A percentile compares a stretch with the other conserved stretches of the same genome.
Evolutionary conservation across 805 yeast genomes (phyloP).

Genomic region (Starmerella etchellsii): DNA sequence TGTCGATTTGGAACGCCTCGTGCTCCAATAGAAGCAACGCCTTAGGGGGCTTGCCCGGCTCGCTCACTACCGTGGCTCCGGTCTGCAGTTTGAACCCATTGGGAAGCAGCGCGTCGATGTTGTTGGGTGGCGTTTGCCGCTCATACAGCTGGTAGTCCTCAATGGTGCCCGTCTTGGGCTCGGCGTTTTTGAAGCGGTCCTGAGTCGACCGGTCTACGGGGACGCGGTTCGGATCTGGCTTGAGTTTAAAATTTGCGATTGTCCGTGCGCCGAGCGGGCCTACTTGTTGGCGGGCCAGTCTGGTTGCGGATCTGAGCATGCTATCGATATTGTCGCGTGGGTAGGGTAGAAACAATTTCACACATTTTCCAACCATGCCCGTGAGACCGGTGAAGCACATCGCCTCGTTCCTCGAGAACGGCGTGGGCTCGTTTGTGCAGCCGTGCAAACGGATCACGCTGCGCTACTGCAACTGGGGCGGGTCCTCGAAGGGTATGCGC

Average conservation of each 20-base stretch:
- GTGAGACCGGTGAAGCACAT: constrained; percentile 17
- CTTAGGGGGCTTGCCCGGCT: constrained; percentile 22
- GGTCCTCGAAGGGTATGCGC: constrained; percentile 72
- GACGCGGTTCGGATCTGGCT: constrained; percentile 21
- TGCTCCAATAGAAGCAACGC: constrained; percentile 28
- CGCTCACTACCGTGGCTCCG: constrained; percentile 30
- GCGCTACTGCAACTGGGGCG: constrained; percentile 91
- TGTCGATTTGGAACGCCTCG: constrained; percentile 49
- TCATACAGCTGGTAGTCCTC: constrained; percentile 35
- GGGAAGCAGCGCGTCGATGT: constrained; percentile 37
- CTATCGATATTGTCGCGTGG: too few species aligned
- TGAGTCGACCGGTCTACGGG: constrained; percentile 18
- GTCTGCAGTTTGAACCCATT: constrained; percentile 50
- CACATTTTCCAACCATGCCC: constrained; percentile 18
- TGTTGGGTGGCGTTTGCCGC: constrained; percentile 36
- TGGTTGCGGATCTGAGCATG: too few species aligned
- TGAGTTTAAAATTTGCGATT: constrained; percentile 15
- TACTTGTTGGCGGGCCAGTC: too few species aligned
- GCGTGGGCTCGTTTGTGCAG: constrained; percentile 28
- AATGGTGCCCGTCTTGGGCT: constrained; percentile 21
- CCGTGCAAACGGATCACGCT: constrained; percentile 59
- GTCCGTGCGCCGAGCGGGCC: background rate
- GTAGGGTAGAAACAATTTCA: too few species aligned
- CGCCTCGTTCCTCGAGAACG: constrained; percentile 22
- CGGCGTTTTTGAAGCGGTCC: constrained; percentile 19